These are phyloP conservation scores for Mortierella sp. DNA, from an alignment of 371 early-diverging fungal genomes.

Conservation along the genomic window DNA sequence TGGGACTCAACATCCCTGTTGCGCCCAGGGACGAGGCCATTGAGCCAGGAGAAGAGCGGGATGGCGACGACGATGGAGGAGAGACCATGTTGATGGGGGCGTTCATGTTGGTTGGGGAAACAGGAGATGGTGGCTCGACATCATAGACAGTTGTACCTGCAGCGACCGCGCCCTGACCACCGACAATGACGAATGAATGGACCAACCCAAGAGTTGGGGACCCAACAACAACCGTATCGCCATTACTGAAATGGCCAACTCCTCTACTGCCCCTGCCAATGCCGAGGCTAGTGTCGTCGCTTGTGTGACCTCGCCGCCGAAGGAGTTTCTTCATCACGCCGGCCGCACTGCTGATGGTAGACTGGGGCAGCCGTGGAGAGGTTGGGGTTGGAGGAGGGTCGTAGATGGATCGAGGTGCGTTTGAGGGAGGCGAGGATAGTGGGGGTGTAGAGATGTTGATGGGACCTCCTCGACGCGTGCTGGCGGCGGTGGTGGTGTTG, in stretches of 20 bases:
- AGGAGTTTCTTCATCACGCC: conserved; percentile 49
- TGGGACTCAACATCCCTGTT: conserved; percentile 27
- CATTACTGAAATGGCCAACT: conserved; percentile 1
- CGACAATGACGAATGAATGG: conserved; percentile 41
- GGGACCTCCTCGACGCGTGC: conserved; percentile 12
- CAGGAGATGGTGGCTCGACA: conserved; percentile 17
- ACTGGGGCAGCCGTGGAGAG: conserved; percentile 29
- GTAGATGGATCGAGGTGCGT: conserved; percentile 8
- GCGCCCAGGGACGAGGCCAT: conserved; percentile 14
- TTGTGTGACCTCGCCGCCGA: conserved; percentile 31
- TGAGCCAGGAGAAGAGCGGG: background rate
- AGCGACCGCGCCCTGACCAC: conserved; percentile 29
- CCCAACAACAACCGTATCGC: background rate
- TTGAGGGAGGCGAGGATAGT: background rate
- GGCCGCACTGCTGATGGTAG: conserved; percentile 44
- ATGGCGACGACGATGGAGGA: background rate
- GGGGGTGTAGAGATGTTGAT: conserved; percentile 5
- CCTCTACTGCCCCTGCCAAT: background rate
- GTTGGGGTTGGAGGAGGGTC: conserved; percentile 11
- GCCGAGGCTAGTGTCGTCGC: conserved; percentile 3
- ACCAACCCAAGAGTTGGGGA: background rate
- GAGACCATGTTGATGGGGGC: conserved; percentile 6
- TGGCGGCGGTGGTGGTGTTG: no score
- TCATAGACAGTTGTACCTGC: conserved; percentile 32
- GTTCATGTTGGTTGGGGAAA: conserved; percentile 10